Evolutionary conservation across 371 early-diverging fungal species (phyloP), one percentile per base, ranked within the genome.

Genomic region (Mortierella sp.): DNA sequence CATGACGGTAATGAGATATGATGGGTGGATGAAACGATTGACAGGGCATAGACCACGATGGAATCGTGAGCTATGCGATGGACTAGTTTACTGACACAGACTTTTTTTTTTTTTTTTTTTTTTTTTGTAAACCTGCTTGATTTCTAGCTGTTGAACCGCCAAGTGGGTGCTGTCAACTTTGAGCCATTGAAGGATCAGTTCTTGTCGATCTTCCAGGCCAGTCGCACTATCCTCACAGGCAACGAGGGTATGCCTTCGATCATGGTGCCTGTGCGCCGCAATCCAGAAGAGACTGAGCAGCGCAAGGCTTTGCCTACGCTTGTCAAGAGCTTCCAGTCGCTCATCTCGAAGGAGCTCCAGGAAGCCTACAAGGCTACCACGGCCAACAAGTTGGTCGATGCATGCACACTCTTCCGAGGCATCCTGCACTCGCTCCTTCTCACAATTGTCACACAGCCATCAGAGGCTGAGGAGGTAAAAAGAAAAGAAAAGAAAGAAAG

Each of bases 101-200:
- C 9, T 11, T 28, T 48, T 19, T 6, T 25, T 6, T 4, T 30
- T 50, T 16, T 1, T 48, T 19, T 16, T 52, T 0, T 57, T 7
- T 30, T 11, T 19, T 61, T 28, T 45, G 18, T 44, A 43, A 37
- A 5, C 18, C 44, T 44, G 2, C 4, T 21, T 55, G 28, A 29
- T 5, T 25, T 19, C 43, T 66, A 90, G 90, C 83, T 95, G 44
- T 84, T 98, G 55, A 94, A 95, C 79, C 90, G 93, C 44, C 97
- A 97, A 85, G 89, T 90, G 19, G 96, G 97, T 26, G 90, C 93
- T 68, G 88, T 91, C 59, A 92, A 94, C 81, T 98, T 98, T 87
- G 93, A 88, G 44, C 95, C 96, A 4, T 88, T 98, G 52, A 96
- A 96, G 83, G 86, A 91, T 6, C 84, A 89, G 47, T 96, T 98